Base-by-base conservation (phyloP, 2,329 filamentous ascomycete species). In the Coleophoma crateriformis region DNA sequence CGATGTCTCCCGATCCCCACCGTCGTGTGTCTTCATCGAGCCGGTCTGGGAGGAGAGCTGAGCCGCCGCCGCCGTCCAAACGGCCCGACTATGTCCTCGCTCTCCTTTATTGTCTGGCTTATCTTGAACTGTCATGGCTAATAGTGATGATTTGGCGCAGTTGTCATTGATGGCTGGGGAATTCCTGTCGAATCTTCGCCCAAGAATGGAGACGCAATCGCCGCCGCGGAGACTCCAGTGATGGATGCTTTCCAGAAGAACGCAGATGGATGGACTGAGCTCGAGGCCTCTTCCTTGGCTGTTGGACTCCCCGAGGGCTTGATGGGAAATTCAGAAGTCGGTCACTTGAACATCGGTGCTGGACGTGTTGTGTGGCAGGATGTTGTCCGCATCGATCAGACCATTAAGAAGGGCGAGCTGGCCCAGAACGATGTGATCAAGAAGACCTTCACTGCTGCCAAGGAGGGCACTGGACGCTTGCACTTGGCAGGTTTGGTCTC, bases 121-220 rank as follows among this genome's bases (percentile, higher is more conserved):
- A 81, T 59, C 64, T 82, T 50, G 76, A 82, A 66, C 61, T 80
- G 50, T 73, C 71, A 51, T 82, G 76, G 77, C 77, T 82, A 78
- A 80, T 79, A 53, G 69, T 77, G 62, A 67, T 79, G 66, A 65
- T 81, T 45, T 65, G 59, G 61, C 72, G 72, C 65, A 90, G 87
- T 99, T 81, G 94, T 97, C 73, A 99, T 99, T 78, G 94, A 99
- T 75, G 94, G 94, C 66, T 99, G 94, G 94, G 94, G 94, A 67
- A 82, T 97, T 64, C 82, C 91, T 63, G 83, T 83, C 56, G 85
- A 86, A 59, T 74, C 84, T 51, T 95, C 90, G 50, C 88, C 87
- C 63, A 87, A 88, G 64, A 71, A 95, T 71, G 92, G 94, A 71
- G 92, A 99, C 76, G 94, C 94, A 66, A 97, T 99, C 69, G 85